A percentile compares a stretch with the other conserved stretches of the same genome.
Evolutionary conservation across 2,329 filamentous ascomycete genomes (phyloP).

Genomic region (Aspergillus quadrilineatus): DNA sequence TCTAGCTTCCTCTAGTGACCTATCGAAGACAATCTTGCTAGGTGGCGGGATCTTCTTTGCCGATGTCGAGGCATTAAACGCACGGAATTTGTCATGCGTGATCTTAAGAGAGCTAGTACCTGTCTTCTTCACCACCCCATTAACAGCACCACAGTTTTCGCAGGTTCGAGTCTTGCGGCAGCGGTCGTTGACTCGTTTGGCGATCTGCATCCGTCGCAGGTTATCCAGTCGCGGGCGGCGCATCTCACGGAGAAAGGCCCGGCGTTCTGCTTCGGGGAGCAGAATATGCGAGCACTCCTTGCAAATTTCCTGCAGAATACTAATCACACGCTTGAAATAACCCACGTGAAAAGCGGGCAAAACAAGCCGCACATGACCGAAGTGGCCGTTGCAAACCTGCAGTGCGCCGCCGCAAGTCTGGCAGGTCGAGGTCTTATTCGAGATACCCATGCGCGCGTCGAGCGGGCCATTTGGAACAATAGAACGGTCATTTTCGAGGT

Average conservation of each 20-base stretch:
- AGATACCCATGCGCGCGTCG: conserved; percentile 84
- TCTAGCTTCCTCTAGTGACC: conserved; percentile 77
- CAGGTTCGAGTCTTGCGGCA: conserved; percentile 85
- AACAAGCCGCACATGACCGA: conserved; percentile 86
- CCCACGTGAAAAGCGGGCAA: conserved; percentile 94
- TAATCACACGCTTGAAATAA: conserved; percentile 90
- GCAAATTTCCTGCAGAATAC: conserved; percentile 92
- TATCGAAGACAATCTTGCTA: conserved; percentile 81
- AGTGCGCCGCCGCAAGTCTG: conserved; percentile 79
- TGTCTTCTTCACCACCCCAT: conserved; percentile 89
- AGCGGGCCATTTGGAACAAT: conserved; percentile 81
- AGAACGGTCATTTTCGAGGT: conserved; percentile 74
- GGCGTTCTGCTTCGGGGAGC: conserved; percentile 75
- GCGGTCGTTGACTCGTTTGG: conserved; percentile 84
- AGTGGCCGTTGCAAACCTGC: conserved; percentile 88
- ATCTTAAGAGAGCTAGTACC: conserved; percentile 82
- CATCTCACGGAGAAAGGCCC: conserved; percentile 74
- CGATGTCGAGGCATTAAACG: conserved; percentile 85
- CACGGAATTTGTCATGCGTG: conserved; percentile 85
- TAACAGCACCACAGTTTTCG: conserved; percentile 74
- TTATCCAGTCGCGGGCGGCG: conserved; percentile 82
- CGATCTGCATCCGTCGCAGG: conserved; percentile 75
- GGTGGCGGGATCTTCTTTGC: conserved; percentile 78
- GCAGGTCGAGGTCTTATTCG: conserved; percentile 76
- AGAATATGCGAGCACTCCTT: conserved; percentile 87